Evolutionary conservation across 2,329 filamentous ascomycete genomes (phyloP), one percentile per base, ranked within the genome.

Genomic region (Fusarium denticulatum): DNA sequence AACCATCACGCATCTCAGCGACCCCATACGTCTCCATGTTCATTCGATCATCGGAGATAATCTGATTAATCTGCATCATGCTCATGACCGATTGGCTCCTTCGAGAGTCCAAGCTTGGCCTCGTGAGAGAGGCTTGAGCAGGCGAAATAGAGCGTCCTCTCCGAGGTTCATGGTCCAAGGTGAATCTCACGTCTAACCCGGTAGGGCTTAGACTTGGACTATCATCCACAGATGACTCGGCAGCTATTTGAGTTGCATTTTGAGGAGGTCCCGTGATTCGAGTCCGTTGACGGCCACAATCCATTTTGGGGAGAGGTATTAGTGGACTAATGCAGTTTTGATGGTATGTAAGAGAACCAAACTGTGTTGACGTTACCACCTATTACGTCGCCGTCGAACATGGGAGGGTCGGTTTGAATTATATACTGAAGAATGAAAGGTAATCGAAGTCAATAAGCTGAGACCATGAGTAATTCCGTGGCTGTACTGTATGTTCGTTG

Each of bases 1-100:
- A 86, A 59, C 84, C 83, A 71, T 86, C 85, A 37, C 85, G 80
- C 24, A 82, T 72, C 75, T 87, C 85, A 11, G 77, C 76, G 34
- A 86, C 78, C 32, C 84, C 85, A 69, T 85, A 86, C 5, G 83
- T 83, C 42, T 84, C 80, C 37, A 79, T 79, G 36, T 81, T 80
- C 16, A 83, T 76, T 47, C 81, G 80, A 26, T 80, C 76, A 39
- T 81, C 78, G 6, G 78, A 78, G 24, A 82, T 76, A 24, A 83
- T 79, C 60, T 81, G 72, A 43, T 80, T 77, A 55, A 83, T 80
- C 59, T 80, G 81, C 28, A 77, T 72, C 50, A 82, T 77, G 74
- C 80, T 81, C 56, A 77, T 62, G 26, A 72, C 64, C 22, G 64
- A 67, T 14, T 81, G 81, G 67, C 75, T 78, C 30, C 74, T 78